A percentile compares a stretch with the other conserved stretches of the same genome.
Evolutionary conservation across 2,329 filamentous ascomycete genomes (phyloP).

Genomic region (Clarireedia monteithiana): DNA sequence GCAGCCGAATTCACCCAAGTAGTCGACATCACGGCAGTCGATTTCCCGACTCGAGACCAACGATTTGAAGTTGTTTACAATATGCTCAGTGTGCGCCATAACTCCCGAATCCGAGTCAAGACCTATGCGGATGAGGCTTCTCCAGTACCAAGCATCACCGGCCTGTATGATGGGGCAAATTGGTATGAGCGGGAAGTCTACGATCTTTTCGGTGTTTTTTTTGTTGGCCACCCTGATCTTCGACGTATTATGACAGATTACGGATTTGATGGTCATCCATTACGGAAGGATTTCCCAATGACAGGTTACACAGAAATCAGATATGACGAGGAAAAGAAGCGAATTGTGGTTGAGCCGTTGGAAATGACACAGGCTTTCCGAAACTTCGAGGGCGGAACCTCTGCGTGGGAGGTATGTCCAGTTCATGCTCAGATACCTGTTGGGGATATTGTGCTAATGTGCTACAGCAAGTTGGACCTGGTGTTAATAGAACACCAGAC

Average conservation of each 20-base stretch:
- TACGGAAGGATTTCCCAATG: constrained; percentile 96
- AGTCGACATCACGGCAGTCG: constrained; percentile 85
- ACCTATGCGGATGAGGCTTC: constrained; percentile 96
- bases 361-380: constrained; percentile 98
- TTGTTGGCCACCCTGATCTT: constrained; percentile 88
- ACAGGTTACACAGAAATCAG: constrained; percentile 97
- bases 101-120: constrained; percentile 94
- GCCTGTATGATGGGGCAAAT: constrained; percentile 88
- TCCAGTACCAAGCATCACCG: constrained; percentile 80
- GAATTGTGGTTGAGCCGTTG: constrained; percentile 94
- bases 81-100: constrained; percentile 89
- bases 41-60: constrained; percentile 91
- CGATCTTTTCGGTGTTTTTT: constrained; percentile 96
- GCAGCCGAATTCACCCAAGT: constrained; percentile 94
- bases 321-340: constrained; percentile 99
- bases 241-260: constrained; percentile 99
- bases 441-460: constrained; percentile 14
- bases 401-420: constrained; percentile 60
- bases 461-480: constrained; percentile 60
- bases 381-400: constrained; percentile 88
- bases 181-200: constrained; percentile 99
- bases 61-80: constrained; percentile 99
- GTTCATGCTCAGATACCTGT: neutral
- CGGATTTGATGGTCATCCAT: constrained; percentile 93
- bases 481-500: constrained; percentile 73